Base-by-base conservation (phyloP, 257 asterid species). In the Plectranthus barbatus region DNA sequence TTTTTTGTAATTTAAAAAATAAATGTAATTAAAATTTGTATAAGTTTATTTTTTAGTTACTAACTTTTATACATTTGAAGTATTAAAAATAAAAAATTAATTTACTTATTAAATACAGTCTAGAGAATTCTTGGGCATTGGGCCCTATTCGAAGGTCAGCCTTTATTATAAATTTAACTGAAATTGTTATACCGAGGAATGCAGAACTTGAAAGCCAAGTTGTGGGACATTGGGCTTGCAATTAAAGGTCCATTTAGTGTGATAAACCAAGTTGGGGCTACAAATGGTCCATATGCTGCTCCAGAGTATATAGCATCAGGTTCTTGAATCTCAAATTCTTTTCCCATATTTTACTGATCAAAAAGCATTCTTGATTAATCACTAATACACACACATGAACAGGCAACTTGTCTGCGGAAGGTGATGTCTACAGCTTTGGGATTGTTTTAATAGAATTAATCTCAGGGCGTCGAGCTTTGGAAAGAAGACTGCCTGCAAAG, bases 161-260 rank as follows among this genome's bases (percentile, higher is more conserved):
- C n/a, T n/a, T 4, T 23, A 4, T 23, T 23, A 4, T 23, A 1
- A 1, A 23, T 4, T 23, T 4, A 23, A 23, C 4, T 23, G 3
- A 1, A 23, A 23, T 23, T 4, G 1, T 1, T 23, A 23, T 23
- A 23, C 1, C 1, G 1, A 1, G 1, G 1, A 1, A 23, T 1
- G 10, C n/a, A 19, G 10, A 31, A 47, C 36, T 18, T 4, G 7
- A 37, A 60, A 21, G 39, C 85, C 69, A 82, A 85, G 62, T 61
- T 83, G 62, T 74, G 81, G 0, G 82, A 73, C 74, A 82, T 76
- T 44, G 77, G 85, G 19, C 59, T 76, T 64, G 85, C 83, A 31
- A 4, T 31, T 2, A 0, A 75, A 47, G 84, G 84, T 33, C 82
- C 86, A 20, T 73, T 74, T 15, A 81, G 79, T 71, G 86, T 71